Percentiles rank a stretch among this genome's conserved stretches.
Evolutionary conservation across 495 filamentous ascomycete genomes (phyloP).

Genomic region (Ascodesmis nigricans): DNA sequence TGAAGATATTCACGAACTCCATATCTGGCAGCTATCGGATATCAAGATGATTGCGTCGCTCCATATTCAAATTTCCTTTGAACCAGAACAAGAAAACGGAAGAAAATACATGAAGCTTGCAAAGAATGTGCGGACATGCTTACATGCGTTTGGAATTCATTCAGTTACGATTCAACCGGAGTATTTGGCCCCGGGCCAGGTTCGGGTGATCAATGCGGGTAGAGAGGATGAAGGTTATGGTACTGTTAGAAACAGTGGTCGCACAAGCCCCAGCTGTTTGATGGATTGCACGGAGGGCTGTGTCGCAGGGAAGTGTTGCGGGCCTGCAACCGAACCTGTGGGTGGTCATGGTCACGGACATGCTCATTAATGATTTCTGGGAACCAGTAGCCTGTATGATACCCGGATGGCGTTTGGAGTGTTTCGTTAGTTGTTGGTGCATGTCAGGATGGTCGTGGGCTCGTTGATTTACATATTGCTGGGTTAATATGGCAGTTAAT

Average conservation of each 20-base stretch:
- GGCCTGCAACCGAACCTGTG: slow-evolving; percentile 5
- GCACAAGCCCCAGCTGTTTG: slow-evolving; percentile 40
- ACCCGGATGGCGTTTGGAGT: no score
- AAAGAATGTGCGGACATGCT: slow-evolving; percentile 51
- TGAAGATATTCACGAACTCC: slow-evolving; percentile 75
- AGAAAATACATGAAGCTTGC: slow-evolving; percentile 78
- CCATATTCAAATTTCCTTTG: slow-evolving; percentile 66
- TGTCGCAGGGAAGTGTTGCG: slow-evolving; percentile 49
- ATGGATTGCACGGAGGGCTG: slow-evolving; percentile 76
- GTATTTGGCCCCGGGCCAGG: slow-evolving; percentile 42
- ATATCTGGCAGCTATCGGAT: slow-evolving; percentile 93
- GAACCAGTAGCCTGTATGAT: no score
- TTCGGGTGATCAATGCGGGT: slow-evolving; percentile 15
- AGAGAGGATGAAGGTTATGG: slow-evolving; percentile 12
- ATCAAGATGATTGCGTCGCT: slow-evolving; percentile 78
- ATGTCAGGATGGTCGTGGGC: not conserved
- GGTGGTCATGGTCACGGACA: slow-evolving; percentile 15
- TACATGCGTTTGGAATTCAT: slow-evolving; percentile 91
- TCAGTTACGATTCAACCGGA: slow-evolving; percentile 97
- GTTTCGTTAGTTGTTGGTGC: not conserved
- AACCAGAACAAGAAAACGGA: slow-evolving; percentile 41
- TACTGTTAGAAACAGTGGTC: slow-evolving; percentile 24
- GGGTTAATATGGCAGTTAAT: no score
- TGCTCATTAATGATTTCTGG: slow-evolving; percentile 13
- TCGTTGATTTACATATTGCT: slow-evolving; percentile 1